phyloP scores from a whole-genome alignment of 257 asterid genomes.

The Scutellaria galericulata region DNA sequence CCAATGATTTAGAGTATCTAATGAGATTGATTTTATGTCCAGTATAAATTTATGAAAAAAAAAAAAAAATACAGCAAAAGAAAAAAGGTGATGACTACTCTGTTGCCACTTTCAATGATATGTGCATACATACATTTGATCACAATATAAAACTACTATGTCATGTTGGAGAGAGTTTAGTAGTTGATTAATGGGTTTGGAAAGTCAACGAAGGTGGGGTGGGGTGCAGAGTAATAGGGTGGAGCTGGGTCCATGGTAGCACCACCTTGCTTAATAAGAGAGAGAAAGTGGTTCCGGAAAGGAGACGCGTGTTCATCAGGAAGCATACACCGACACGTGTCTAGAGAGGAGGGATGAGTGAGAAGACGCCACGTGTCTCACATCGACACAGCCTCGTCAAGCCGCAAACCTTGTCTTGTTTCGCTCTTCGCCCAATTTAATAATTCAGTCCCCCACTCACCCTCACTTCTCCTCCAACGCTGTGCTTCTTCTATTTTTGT shows the following conservation, averaged over 20 bases:
- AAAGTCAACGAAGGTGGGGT: background rate
- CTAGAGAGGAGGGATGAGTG: background rate
- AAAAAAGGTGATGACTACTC: no score
- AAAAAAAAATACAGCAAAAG: no score
- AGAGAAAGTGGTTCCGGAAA: constrained; percentile 25
- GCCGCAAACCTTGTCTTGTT: constrained; percentile 38
- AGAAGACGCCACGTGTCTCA: constrained; percentile 29
- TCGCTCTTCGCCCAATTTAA: constrained; percentile 20
- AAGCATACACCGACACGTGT: constrained; percentile 38
- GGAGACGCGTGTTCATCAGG: constrained; percentile 37
- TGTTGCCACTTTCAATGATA: no score
- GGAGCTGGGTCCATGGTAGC: constrained; percentile 1
- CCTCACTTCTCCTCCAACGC: constrained; percentile 22
- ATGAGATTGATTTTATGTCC: no score
- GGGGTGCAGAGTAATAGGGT: constrained; percentile 22
- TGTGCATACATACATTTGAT: no score
- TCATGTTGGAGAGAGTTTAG: no score
- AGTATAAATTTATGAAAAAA: no score
- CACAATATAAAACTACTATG: no score
- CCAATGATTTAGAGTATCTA: no score
- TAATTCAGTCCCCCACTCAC: constrained; percentile 36
- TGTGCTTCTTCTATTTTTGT: background rate
- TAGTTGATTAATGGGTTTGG: no score
- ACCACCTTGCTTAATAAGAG: constrained; percentile 28
- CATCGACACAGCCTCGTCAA: constrained; percentile 34